phyloP scores from a whole-genome alignment of 108 stramenopile genomes.

The Bacterosira constricta region DNA sequence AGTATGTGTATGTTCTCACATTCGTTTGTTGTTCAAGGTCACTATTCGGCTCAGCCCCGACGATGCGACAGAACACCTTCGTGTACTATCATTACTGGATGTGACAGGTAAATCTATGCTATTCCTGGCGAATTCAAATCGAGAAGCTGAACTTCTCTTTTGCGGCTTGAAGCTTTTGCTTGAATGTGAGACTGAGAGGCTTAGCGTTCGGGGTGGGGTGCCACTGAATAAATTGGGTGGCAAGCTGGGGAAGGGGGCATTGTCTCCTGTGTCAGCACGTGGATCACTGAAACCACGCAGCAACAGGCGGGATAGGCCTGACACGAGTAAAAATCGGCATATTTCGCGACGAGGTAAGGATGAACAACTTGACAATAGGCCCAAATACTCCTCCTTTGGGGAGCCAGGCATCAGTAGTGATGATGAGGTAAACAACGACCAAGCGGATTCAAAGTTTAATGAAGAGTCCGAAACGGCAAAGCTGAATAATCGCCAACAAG shows the following conservation, averaged over 20 bases:
- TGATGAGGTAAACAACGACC: conserved; percentile 14
- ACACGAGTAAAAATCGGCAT: conserved; percentile 7
- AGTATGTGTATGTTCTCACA: not conserved
- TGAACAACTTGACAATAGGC: conserved; percentile 21
- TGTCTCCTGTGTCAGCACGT: conserved; percentile 55
- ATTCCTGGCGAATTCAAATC: conserved; percentile 69
- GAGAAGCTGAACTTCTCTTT: conserved; percentile 73
- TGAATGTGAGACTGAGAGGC: conserved; percentile 75
- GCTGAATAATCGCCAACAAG: conserved; percentile 15
- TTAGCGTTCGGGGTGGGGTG: conserved; percentile 74
- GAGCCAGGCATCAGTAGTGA: conserved; percentile 46
- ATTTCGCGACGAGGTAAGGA: conserved; percentile 8
- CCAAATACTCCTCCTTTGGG: conserved; percentile 45
- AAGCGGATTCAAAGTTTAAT: not conserved
- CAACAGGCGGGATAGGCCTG: not conserved
- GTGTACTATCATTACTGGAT: conserved; percentile 72
- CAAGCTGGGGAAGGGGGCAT: conserved; percentile 41
- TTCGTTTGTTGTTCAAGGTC: conserved; percentile 12
- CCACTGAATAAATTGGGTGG: conserved; percentile 47
- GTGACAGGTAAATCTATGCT: conserved; percentile 61
- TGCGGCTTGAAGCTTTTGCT: conserved; percentile 77
- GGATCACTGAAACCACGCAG: conserved; percentile 19
- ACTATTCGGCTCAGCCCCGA: conserved; percentile 57
- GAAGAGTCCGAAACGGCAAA: conserved; percentile 8
- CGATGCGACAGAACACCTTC: conserved; percentile 67